A percentile compares a stretch with the other conserved stretches of the same genome.
Conservation (phyloP, 148 eudicot species). For the Nepenthes mirabilis region DNA sequence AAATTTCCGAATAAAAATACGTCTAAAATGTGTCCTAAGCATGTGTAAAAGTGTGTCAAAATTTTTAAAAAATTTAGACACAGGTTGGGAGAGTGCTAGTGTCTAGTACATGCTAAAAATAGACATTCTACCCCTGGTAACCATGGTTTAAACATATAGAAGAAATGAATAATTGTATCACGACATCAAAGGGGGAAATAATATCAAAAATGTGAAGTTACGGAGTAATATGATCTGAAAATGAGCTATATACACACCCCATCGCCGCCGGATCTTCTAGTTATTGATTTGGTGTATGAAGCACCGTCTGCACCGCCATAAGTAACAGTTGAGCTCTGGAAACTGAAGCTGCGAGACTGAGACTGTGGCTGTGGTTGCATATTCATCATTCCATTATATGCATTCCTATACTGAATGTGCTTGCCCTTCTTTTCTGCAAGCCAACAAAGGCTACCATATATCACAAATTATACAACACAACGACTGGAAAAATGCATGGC, state of each 20-base stretch:
- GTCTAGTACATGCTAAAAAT: too few relatives aligned
- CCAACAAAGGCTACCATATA: background rate
- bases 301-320: constrained; percentile 89
- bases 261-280: constrained; percentile 67
- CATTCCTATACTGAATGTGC: constrained; percentile 33
- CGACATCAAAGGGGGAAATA: too few relatives aligned
- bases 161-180: too few relatives aligned
- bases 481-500: constrained; percentile 1
- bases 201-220: too few relatives aligned
- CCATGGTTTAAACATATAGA: too few relatives aligned
- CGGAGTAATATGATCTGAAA: background rate
- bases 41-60: too few relatives aligned
- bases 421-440: constrained; percentile 42
- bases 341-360: constrained; percentile 44
- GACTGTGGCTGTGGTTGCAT: constrained; percentile 36
- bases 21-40: too few relatives aligned
- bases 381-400: constrained; percentile 25
- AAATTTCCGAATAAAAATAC: too few relatives aligned
- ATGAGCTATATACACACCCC: constrained; percentile 43
- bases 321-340: constrained; percentile 70
- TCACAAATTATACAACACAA: background rate
- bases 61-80: too few relatives aligned
- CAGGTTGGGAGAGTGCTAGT: too few relatives aligned
- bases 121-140: too few relatives aligned
- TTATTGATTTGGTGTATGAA: constrained; percentile 49